Base-by-base conservation (phyloP, 768 basidiomycete species). In the Trametes gibbosa region DNA sequence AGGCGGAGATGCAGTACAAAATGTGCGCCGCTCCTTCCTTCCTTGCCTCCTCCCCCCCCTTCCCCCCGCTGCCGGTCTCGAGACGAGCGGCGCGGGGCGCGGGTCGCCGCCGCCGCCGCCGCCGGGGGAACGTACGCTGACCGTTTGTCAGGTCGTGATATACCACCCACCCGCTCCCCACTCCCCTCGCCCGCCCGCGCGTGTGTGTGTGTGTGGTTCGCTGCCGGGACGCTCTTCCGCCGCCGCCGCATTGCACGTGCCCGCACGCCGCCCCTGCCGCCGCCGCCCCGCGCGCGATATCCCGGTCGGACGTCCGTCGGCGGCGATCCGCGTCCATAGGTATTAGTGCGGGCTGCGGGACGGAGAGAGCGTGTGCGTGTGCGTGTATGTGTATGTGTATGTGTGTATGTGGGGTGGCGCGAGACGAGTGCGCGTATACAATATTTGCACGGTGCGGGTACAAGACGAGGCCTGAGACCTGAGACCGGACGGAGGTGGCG, bases 101-200 rank as follows among this genome's bases (percentile, higher is more conserved):
- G n/a, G n/a, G n/a, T n/a, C n/a, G 49, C 25, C 47, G 53, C 47
- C 19, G 27, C 25, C 29, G 43, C 48, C 42, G 58, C 23, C 45
- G 13, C 16, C 46, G 51, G 74, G n/a, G n/a, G n/a, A n/a, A 72
- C 70, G 72, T 75, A 76, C 75, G 75, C 87, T 89, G 81, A 89
- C 77, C 81, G 75, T 77, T 77, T 80, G 81, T n/a, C 84, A 89
- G 87, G 87, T 87, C 86, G 71, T 89, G 76, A 89, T 84, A 59
- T 55, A 61, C 51, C 39, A 14, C n/a, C n/a, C n/a, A n/a, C n/a
- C n/a, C n/a, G n/a, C n/a, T n/a, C n/a, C n/a, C n/a, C n/a, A 14
- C 37, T 39, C 13, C 37, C 5, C 29, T 47, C 48, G 40, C 29
- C 5, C 34, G 47, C 23, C n/a, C n/a, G n/a, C n/a, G n/a, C n/a